Evolutionary conservation across 2,329 filamentous ascomycete genomes (phyloP), one percentile per base, ranked within the genome.

Genomic region (Coniochaeta ligniaria): DNA sequence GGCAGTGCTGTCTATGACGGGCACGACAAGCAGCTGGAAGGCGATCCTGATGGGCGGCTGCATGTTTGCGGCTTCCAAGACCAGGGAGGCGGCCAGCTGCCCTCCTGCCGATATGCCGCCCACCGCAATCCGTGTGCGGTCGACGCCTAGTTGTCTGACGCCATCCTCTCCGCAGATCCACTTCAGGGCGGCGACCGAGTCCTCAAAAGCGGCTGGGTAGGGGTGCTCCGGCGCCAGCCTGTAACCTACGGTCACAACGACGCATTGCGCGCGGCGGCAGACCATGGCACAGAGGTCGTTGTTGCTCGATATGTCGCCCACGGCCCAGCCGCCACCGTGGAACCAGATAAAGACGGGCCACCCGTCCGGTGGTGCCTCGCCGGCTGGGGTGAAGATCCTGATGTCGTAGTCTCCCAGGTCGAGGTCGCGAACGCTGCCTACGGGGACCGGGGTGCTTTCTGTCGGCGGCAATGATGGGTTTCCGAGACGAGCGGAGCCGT

Each of bases 321-420:
- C 67, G 5, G 71, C 74, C 74, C 74, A 76, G 2, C 74, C 74
- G 6, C 75, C 75, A 24, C 75, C 75, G 52, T 76, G 75, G 26
- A 71, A 72, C 75, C 74, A 76, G 9, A 76, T 59, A n/a, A 76
- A 66, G 6, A 68, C 66, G 2, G 74, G 74, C 73, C 73, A 75
- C 2, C 71, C 73, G 6, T 61, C 60, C 0, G 59, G 59, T 7
- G 70, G 68, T 22, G 61, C 57, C 1, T 65, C 50, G 2, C 66
- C 65, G 1, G 62, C 63, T 2, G 73, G 74, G 2, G 64, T 67
- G 58, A 73, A 76, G 8, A 71, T 66, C n/a, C 74, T 67, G 6
- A 71, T 65, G 4, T 66, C 63, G 33, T 73, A 73, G 12, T 63
- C 63, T 6, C 62, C 66, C 1, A 75, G 59, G 1, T 66, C 61